A percentile compares a stretch with the other conserved stretches of the same genome.
phyloP scores from a whole-genome alignment of 176 grass and related monocot genomes.

The Triticum timopheevii region DNA sequence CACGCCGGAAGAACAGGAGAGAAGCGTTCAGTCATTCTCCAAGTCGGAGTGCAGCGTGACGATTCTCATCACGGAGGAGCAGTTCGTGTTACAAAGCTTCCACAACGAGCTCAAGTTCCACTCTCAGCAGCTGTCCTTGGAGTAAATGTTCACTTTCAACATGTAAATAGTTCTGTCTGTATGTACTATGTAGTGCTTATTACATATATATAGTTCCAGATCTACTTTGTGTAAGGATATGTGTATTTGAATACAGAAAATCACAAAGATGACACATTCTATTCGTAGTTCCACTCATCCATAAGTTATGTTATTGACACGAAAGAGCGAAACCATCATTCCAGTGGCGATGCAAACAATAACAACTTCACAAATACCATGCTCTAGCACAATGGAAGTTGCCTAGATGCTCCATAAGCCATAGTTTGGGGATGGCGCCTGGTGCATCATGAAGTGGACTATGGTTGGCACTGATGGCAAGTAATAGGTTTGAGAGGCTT shows the following conservation, averaged over 20 bases:
- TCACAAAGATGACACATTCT: background rate
- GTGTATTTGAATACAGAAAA: background rate
- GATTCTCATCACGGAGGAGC: constrained; percentile 64
- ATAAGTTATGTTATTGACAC: background rate
- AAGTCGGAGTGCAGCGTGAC: constrained; percentile 61
- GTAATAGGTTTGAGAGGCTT: background rate
- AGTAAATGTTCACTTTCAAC: constrained; percentile 30
- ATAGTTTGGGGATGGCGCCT: background rate
- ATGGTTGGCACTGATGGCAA: background rate
- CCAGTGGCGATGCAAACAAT: background rate
- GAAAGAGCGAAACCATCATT: background rate
- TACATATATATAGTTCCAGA: too few species aligned
- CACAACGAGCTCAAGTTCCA: constrained; percentile 83
- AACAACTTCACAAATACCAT: too few species aligned
- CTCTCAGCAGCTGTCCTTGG: constrained; percentile 48
- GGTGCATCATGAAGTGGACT: background rate
- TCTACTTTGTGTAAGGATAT: too few species aligned
- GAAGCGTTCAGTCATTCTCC: constrained; percentile 47
- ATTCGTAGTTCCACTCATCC: background rate
- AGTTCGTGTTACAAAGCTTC: constrained; percentile 68
- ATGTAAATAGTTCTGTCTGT: constrained; percentile 1
- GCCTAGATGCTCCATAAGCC: background rate
- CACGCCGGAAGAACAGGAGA: constrained; percentile 58
- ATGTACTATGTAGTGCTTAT: too few species aligned
- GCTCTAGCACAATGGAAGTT: background rate